Evolutionary conservation across 2,329 filamentous ascomycete genomes (phyloP).

Genomic region (Xenoacremonium recifei): DNA sequence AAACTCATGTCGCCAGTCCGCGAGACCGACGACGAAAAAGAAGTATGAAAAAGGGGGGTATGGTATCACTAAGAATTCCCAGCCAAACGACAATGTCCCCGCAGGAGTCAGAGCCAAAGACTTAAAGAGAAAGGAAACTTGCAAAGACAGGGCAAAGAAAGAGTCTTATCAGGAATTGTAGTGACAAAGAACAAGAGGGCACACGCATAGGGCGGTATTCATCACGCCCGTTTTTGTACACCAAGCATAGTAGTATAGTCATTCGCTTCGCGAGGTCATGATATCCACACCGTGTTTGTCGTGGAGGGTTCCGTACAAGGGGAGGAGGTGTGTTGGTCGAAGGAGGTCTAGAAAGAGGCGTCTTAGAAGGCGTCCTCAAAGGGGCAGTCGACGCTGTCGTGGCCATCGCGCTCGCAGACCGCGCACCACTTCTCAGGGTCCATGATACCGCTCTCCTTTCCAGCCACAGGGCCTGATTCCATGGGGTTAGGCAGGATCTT

Average conservation of each 20-base stretch:
- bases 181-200: no score
- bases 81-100: constrained; percentile 26
- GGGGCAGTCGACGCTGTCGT: constrained; percentile 93
- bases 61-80: constrained; percentile 35
- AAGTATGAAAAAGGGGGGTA: constrained; percentile 24
- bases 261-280: constrained; percentile 12
- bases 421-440: constrained; percentile 95
- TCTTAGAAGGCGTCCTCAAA: constrained; percentile 76
- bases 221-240: constrained; percentile 25
- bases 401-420: constrained; percentile 91
- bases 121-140: constrained; percentile 14
- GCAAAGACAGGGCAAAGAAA: constrained; percentile 12
- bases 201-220: constrained; percentile 22
- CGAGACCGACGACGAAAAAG: no score
- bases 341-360: neutral
- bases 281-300: constrained; percentile 5
- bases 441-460: constrained; percentile 74
- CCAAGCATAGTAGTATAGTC: constrained; percentile 18
- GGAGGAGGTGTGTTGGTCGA: neutral
- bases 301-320: no score
- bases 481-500: constrained; percentile 59
- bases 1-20: constrained; percentile 15
- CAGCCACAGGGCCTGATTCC: constrained; percentile 68
- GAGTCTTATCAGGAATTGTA: no score
- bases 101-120: constrained; percentile 11